phyloP scores from a whole-genome alignment of 257 asterid genomes.

The Solanum pimpinellifolium region DNA sequence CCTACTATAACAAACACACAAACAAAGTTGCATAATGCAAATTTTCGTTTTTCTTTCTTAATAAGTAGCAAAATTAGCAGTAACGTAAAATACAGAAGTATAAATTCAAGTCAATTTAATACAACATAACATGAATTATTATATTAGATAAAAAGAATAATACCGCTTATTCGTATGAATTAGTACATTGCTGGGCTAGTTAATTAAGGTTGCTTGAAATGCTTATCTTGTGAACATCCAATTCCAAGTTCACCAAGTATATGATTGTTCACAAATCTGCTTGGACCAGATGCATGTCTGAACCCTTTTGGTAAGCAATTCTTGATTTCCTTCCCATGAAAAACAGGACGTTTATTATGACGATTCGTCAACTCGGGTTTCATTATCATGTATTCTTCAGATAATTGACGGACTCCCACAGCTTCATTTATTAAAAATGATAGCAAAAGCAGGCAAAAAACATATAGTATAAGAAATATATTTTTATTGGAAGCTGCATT shows the following conservation, averaged over 20 bases:
- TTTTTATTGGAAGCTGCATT: background rate
- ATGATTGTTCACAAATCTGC: conserved; percentile 56
- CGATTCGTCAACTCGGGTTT: conserved; percentile 21
- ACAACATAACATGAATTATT: background rate
- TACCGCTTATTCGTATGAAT: background rate
- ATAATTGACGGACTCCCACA: conserved; percentile 8
- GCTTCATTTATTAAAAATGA: conserved; percentile 11
- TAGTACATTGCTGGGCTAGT: background rate
- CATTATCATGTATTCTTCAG: conserved; percentile 4
- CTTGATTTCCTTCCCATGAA: conserved; percentile 24
- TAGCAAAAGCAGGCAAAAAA: conserved; percentile 16
- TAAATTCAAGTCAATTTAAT: background rate
- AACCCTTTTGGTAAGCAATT: conserved; percentile 74
- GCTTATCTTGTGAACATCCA: background rate
- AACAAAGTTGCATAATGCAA: background rate
- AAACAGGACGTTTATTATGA: conserved; percentile 8
- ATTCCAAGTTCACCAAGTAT: conserved; percentile 23
- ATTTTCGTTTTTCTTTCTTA: background rate
- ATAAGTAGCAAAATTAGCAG: background rate
- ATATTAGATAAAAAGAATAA: background rate
- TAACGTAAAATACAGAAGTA: background rate
- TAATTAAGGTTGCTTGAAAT: background rate
- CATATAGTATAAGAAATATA: background rate
- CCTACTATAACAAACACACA: background rate
- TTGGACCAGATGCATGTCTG: conserved; percentile 71